Percentiles rank a stretch among this genome's conserved stretches.
Conservation (phyloP, 1,139 yeast genomes). For the Yamadazyma blattariae region DNA sequence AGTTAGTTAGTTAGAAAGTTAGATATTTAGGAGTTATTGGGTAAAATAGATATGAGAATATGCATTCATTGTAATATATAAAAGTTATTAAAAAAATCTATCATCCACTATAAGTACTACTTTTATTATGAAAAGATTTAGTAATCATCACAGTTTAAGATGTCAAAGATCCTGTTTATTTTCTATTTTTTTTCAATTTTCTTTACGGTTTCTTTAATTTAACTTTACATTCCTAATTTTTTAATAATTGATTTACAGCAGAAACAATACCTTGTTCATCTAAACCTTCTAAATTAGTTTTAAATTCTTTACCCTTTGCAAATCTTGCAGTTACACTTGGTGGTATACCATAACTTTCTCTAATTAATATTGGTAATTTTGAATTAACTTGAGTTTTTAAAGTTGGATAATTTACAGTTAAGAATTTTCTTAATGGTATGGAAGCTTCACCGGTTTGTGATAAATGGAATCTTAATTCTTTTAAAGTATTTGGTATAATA, state of each 20-base stretch:
- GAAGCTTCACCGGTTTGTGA: constrained; percentile 76
- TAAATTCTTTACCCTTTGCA: constrained; percentile 44
- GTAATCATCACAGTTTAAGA: too few relatives aligned
- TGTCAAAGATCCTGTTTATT: too few relatives aligned
- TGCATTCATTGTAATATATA: not conserved
- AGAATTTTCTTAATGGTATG: constrained; percentile 59
- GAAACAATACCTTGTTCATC: constrained; percentile 38
- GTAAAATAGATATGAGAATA: too few relatives aligned
- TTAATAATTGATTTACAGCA: constrained; percentile 39
- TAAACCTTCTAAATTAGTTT: constrained; percentile 44
- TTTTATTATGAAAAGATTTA: too few relatives aligned
- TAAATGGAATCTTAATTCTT: constrained; percentile 75
- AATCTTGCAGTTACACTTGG: constrained; percentile 76
- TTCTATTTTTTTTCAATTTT: too few relatives aligned
- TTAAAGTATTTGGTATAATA: constrained; percentile 62
- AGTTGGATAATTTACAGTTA: constrained; percentile 57
- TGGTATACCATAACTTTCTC: constrained; percentile 71
- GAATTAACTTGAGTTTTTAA: constrained; percentile 49
- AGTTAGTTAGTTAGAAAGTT: too few relatives aligned
- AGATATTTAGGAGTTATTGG: not conserved
- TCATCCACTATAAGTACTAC: too few relatives aligned
- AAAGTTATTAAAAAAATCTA: too few relatives aligned
- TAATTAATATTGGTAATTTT: constrained; percentile 63
- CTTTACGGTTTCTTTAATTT: not conserved
- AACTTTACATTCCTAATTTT: constrained; percentile 13